phyloP scores from a whole-genome alignment of 495 filamentous ascomycete genomes.

The Penicillium longicatenatum region DNA sequence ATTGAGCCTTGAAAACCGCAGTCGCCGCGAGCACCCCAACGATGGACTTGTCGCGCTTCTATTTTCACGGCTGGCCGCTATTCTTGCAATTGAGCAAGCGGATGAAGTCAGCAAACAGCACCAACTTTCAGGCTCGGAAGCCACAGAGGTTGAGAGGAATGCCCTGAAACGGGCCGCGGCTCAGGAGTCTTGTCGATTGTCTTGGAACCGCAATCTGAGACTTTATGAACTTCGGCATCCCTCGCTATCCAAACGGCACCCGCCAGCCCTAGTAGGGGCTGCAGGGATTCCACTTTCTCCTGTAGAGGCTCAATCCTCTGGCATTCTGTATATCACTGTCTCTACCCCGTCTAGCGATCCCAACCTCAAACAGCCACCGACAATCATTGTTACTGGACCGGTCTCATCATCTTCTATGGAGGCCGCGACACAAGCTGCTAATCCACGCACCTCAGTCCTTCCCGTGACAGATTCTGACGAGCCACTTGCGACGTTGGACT shows the following conservation, averaged over 20 bases:
- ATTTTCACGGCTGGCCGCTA: constrained; percentile 68
- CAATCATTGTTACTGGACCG: constrained; percentile 45
- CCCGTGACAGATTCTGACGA: constrained; percentile 45
- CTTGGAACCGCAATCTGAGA: constrained; percentile 63
- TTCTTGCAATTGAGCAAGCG: constrained; percentile 68
- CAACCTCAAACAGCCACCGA: constrained; percentile 36
- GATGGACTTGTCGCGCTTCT: constrained; percentile 75
- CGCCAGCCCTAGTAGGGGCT: constrained; percentile 53
- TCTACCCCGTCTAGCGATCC: constrained; percentile 35
- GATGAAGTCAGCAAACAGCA: constrained; percentile 45
- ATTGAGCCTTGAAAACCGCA: constrained; percentile 60
- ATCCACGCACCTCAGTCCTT: constrained; percentile 44
- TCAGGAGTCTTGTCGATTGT: constrained; percentile 70
- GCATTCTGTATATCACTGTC: constrained; percentile 43
- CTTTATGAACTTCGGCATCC: constrained; percentile 76
- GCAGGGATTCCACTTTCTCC: constrained; percentile 65
- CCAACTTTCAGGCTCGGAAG: constrained; percentile 42
- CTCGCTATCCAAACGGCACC: constrained; percentile 57
- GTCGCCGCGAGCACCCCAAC: constrained; percentile 58
- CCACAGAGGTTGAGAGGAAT: constrained; percentile 52
- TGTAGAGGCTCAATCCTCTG: constrained; percentile 37
- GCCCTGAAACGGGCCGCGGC: constrained; percentile 65
- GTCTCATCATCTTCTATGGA: constrained; percentile 36
- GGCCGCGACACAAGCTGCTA: constrained; percentile 43
- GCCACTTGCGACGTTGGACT: constrained; percentile 52